Percentiles rank a stretch among this genome's conserved stretches.
Evolutionary conservation across 1,139 yeast genomes (phyloP).

Genomic region (Torulaspora globosa): DNA sequence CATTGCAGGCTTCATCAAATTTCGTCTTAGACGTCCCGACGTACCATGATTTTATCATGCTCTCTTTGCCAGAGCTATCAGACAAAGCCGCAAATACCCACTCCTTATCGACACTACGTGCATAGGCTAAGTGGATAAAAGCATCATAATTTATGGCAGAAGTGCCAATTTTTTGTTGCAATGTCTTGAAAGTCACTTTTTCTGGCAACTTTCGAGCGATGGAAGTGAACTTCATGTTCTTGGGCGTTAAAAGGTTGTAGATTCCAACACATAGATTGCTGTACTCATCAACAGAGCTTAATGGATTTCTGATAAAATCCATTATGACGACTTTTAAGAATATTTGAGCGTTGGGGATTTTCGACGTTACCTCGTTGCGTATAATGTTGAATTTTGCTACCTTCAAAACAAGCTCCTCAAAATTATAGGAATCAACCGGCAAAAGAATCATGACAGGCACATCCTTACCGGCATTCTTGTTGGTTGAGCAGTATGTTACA

Average conservation of each 20-base stretch:
- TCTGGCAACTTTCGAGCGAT: conserved; percentile 37
- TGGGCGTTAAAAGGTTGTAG: conserved; percentile 56
- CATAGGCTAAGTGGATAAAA: conserved; percentile 80
- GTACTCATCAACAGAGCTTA: conserved; percentile 31
- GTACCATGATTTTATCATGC: conserved; percentile 65
- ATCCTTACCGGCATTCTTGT: conserved; percentile 30
- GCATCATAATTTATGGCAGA: conserved; percentile 57
- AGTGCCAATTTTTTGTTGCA: conserved; percentile 39
- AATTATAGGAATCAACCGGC: conserved; percentile 34
- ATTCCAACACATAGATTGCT: conserved; percentile 54
- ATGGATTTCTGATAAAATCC: conserved; percentile 44
- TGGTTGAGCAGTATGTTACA: conserved; percentile 39
- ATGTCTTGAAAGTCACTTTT: conserved; percentile 49
- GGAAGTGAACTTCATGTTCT: conserved; percentile 32
- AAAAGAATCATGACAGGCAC: conserved; percentile 36
- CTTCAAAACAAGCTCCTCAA: conserved; percentile 48
- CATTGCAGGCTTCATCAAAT: conserved; percentile 54
- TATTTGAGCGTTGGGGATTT: conserved; percentile 43
- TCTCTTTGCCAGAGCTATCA: conserved; percentile 70
- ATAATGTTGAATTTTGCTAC: conserved; percentile 49
- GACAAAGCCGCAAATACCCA: conserved; percentile 92
- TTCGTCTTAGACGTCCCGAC: conserved; percentile 44
- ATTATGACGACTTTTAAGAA: conserved; percentile 59
- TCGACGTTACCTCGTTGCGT: conserved; percentile 40
- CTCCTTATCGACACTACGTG: conserved; percentile 69